phyloP scores from a whole-genome alignment of 345 rosid species.

The Toxicodendron radicans region DNA sequence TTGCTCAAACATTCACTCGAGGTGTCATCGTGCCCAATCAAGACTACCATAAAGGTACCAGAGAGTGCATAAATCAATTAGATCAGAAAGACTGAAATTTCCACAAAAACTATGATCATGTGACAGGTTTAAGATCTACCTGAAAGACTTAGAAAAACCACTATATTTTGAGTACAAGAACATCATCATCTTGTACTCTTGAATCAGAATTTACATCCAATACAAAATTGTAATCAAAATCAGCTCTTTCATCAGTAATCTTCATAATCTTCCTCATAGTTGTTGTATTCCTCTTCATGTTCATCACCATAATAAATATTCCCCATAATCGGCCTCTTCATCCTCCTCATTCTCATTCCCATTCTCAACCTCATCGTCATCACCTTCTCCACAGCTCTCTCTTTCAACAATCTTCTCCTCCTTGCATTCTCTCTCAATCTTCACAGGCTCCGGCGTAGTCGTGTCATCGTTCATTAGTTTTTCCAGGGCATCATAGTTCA shows the following conservation, averaged over 20 bases:
- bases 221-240: neutral
- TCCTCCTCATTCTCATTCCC: neutral
- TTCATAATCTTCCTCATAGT: slow-evolving; percentile 7
- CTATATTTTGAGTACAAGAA: neutral
- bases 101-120: no score
- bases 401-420: neutral
- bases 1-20: no score
- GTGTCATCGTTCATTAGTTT: neutral
- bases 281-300: neutral
- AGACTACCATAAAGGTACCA: no score
- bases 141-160: neutral
- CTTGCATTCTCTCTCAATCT: neutral
- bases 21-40: no score
- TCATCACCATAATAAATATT: neutral
- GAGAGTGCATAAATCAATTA: no score
- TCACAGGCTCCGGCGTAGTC: neutral
- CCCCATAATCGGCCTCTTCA: neutral
- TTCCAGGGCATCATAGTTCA: slow-evolving; percentile 7
- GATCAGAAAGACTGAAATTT: no score
- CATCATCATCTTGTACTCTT: neutral
- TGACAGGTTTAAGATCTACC: no score
- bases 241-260: neutral
- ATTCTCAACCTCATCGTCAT: neutral
- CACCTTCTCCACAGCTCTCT: neutral
- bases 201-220: neutral